A percentile compares a stretch with the other conserved stretches of the same genome.
These are phyloP conservation scores for Blastomyces silverae DNA, from an alignment of 2,329 filamentous ascomycete species.

Conservation along the genomic window DNA sequence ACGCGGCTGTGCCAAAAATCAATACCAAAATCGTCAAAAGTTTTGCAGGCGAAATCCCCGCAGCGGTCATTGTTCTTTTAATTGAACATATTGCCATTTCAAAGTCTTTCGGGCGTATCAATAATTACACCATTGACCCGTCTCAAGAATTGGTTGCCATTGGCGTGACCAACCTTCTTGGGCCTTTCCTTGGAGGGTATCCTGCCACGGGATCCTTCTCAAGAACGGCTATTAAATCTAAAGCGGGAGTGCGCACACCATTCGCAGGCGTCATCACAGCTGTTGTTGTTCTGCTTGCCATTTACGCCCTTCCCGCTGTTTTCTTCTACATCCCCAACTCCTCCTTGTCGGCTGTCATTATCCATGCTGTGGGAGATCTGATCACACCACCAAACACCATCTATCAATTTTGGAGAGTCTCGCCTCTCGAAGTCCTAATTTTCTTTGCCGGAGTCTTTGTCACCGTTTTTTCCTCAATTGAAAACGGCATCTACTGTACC, in stretches of 20 bases:
- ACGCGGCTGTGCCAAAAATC: slow-evolving; percentile 66
- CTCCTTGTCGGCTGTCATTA: slow-evolving; percentile 78
- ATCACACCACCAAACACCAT: slow-evolving; percentile 86
- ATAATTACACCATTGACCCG: slow-evolving; percentile 92
- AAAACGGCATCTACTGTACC: slow-evolving; percentile 86
- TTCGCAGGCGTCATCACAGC: slow-evolving; percentile 86
- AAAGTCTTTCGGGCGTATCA: slow-evolving; percentile 91
- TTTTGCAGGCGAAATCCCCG: slow-evolving; percentile 68
- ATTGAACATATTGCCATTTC: slow-evolving; percentile 97
- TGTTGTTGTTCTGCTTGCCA: slow-evolving; percentile 74
- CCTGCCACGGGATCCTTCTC: slow-evolving; percentile 94
- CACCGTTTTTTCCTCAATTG: slow-evolving; percentile 80
- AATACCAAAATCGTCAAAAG: slow-evolving; percentile 58
- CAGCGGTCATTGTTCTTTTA: slow-evolving; percentile 83
- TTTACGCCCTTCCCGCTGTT: slow-evolving; percentile 78
- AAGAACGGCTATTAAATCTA: slow-evolving; percentile 92
- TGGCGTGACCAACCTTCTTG: slow-evolving; percentile 80
- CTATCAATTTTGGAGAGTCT: slow-evolving; percentile 92
- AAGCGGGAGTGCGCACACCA: slow-evolving; percentile 87
- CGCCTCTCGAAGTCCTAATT: slow-evolving; percentile 80
- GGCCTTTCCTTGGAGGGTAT: slow-evolving; percentile 86
- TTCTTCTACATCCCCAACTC: slow-evolving; percentile 92
- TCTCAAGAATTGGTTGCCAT: slow-evolving; percentile 96
- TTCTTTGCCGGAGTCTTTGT: slow-evolving; percentile 91
- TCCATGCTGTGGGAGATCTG: slow-evolving; percentile 88